A percentile compares a stretch with the other conserved stretches of the same genome.
These are phyloP conservation scores for Harringtonia lauricola DNA, from an alignment of 2,329 filamentous ascomycete species.

Conservation along the genomic window DNA sequence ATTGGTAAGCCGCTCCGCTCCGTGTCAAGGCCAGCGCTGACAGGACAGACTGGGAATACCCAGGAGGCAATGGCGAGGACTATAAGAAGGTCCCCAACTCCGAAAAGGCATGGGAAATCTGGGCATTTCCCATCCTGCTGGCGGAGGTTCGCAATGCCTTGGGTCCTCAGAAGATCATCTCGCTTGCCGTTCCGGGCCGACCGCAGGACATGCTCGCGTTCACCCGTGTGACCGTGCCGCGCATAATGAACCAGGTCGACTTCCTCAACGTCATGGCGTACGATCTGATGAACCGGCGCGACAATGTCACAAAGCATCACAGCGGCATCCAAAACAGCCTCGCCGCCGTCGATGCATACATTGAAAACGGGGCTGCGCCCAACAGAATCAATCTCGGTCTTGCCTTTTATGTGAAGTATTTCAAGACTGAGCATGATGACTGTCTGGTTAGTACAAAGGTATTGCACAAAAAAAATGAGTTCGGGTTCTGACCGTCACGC, in stretches of 20 bases:
- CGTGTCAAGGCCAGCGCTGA: no score
- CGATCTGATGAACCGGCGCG: slow-evolving; percentile 64
- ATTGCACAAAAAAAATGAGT: background rate
- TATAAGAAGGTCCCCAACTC: slow-evolving; percentile 53
- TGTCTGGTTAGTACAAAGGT: slow-evolving; percentile 14
- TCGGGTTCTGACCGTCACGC: no score
- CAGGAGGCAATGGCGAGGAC: slow-evolving; percentile 55
- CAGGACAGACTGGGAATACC: slow-evolving; percentile 60
- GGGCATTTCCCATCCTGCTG: slow-evolving; percentile 50
- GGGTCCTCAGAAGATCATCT: slow-evolving; percentile 47
- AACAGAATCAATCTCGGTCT: slow-evolving; percentile 54
- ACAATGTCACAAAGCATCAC: slow-evolving; percentile 54
- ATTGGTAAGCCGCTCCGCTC: no score
- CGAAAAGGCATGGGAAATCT: slow-evolving; percentile 46
- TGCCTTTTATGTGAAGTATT: slow-evolving; percentile 61
- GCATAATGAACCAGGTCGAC: slow-evolving; percentile 49
- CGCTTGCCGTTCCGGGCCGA: slow-evolving; percentile 55
- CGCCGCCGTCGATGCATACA: slow-evolving; percentile 45
- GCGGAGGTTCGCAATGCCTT: slow-evolving; percentile 45
- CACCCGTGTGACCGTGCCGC: slow-evolving; percentile 40
- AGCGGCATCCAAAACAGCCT: slow-evolving; percentile 44
- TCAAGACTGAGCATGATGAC: slow-evolving; percentile 37
- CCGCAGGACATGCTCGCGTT: slow-evolving; percentile 59
- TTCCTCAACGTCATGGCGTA: slow-evolving; percentile 65
- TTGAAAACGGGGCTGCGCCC: slow-evolving; percentile 41